phyloP scores from a whole-genome alignment of 2,329 filamentous ascomycete genomes.

The Pseudogymnoascus sp. region DNA sequence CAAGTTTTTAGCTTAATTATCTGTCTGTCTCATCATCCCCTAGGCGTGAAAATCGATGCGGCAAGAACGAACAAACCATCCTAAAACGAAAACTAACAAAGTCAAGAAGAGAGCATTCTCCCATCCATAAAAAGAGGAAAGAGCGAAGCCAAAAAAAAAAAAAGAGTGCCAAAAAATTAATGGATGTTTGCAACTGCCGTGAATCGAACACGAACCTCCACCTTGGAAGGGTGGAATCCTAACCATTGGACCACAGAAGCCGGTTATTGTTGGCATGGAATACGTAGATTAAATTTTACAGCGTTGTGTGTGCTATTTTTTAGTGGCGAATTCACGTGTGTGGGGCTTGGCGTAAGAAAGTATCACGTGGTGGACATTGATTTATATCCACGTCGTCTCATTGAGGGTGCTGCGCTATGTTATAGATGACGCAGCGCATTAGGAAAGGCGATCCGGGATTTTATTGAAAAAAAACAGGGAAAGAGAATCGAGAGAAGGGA shows the following conservation, averaged over 20 bases:
- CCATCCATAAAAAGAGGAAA: not conserved
- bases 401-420: not conserved
- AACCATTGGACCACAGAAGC: conserved; percentile 15
- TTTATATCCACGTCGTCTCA: not conserved
- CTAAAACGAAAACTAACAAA: not conserved
- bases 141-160: not conserved
- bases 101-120: not conserved
- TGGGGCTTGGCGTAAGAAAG: not conserved
- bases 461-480: not conserved
- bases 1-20: too few relatives aligned
- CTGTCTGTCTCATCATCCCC: too few relatives aligned
- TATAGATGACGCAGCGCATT: not conserved
- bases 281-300: not conserved
- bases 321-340: conserved; percentile 7
- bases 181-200: conserved; percentile 12
- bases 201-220: conserved; percentile 25
- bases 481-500: not conserved
- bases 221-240: conserved; percentile 24
- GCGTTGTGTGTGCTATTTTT: not conserved
- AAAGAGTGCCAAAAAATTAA: not conserved
- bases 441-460: not conserved
- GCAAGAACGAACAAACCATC: not conserved
- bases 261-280: not conserved
- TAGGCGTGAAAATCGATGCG: too few relatives aligned
- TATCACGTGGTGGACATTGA: not conserved